These are phyloP conservation scores for Brachypodium distachyon DNA, from an alignment of 202 grass and related monocot genomes.

Conservation along the genomic window DNA sequence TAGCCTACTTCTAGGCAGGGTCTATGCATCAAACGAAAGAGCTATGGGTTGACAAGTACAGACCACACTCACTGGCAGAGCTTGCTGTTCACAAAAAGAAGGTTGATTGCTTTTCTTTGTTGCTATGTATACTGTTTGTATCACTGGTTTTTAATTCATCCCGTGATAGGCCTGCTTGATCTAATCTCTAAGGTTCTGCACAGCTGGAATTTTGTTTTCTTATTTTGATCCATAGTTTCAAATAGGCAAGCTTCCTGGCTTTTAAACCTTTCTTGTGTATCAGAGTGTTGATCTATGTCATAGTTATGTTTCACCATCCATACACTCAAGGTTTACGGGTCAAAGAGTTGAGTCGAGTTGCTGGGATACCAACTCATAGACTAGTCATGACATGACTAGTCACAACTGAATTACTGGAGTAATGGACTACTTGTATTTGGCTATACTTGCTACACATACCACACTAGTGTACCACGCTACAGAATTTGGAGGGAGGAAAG, in stretches of 20 bases:
- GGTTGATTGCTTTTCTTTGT: slow-evolving; percentile 27
- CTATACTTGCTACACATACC: background rate
- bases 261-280: background rate
- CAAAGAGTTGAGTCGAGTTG: background rate
- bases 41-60: slow-evolving; percentile 93
- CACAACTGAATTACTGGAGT: background rate
- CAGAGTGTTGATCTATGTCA: background rate
- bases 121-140: slow-evolving; percentile 2
- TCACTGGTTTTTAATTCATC: slow-evolving; percentile 3
- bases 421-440: background rate
- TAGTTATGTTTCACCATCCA: background rate
- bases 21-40: slow-evolving; percentile 42
- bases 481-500: background rate
- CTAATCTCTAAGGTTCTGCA: background rate
- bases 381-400: background rate
- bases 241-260: background rate
- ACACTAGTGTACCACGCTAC: background rate
- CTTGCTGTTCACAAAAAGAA: slow-evolving; percentile 94
- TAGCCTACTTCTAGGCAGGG: slow-evolving; percentile 56
- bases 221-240: background rate
- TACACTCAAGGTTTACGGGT: background rate
- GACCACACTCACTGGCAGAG: slow-evolving; percentile 57
- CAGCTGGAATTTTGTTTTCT: background rate
- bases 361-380: background rate
- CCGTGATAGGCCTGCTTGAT: background rate